phyloP scores from a whole-genome alignment of 1,139 yeast species.

The Debaryomyces robertsiae region DNA sequence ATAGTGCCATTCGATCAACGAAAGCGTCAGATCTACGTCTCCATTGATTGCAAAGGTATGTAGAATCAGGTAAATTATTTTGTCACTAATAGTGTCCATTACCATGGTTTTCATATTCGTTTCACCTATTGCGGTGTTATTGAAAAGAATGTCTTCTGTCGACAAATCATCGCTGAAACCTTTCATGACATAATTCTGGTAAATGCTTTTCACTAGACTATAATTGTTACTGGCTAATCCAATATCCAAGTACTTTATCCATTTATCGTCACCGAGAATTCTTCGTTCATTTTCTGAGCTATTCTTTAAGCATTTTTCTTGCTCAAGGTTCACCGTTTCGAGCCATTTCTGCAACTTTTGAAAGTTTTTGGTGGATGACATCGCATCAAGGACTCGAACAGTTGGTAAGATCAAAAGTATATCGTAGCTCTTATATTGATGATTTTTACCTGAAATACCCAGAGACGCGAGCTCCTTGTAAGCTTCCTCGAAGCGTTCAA shows the following conservation, averaged over 20 bases:
- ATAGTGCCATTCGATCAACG: conserved; percentile 41
- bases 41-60: conserved; percentile 40
- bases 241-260: conserved; percentile 27
- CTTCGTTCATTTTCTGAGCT: conserved; percentile 1
- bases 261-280: conserved; percentile 17
- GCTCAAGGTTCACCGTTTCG: conserved; percentile 11
- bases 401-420: conserved; percentile 19
- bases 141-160: conserved; percentile 7
- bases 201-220: conserved; percentile 30
- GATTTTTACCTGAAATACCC: not conserved
- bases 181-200: conserved; percentile 34
- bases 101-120: conserved; percentile 5
- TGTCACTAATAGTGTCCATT: conserved; percentile 19
- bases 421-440: conserved; percentile 1
- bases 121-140: not conserved
- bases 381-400: conserved; percentile 16
- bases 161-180: conserved; percentile 22
- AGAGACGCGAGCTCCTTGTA: conserved; percentile 8
- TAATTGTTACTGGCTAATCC: conserved; percentile 31
- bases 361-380: conserved; percentile 24
- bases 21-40: conserved; percentile 38
- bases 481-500: conserved; percentile 21
- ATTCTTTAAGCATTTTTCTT: not conserved
- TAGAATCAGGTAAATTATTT: conserved; percentile 27
- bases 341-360: conserved; percentile 21